Conservation (phyloP, 2,329 filamentous ascomycete genomes). For the Diaporthe humulicola region DNA sequence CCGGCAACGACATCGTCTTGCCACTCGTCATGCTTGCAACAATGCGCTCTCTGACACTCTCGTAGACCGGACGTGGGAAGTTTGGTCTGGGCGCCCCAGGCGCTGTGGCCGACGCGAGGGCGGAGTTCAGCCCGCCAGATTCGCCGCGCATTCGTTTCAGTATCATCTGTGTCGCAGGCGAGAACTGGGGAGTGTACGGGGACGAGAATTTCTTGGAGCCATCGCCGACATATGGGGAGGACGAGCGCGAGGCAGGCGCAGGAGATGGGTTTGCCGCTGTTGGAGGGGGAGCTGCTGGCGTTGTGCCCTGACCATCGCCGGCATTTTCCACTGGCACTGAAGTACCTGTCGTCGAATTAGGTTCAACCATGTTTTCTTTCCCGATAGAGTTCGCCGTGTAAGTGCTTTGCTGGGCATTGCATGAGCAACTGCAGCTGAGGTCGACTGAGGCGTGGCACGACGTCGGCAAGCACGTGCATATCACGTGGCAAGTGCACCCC, state of each 20-base stretch:
- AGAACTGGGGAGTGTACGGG: constrained; percentile 41
- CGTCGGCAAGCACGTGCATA: constrained; percentile 35
- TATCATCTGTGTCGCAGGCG: constrained; percentile 41
- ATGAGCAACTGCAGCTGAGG: neutral
- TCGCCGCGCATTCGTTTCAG: constrained; percentile 45
- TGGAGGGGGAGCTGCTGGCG: constrained; percentile 13
- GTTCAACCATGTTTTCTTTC: constrained; percentile 22
- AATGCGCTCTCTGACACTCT: constrained; percentile 56
- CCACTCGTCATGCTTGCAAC: constrained; percentile 53
- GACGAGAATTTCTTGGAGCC: constrained; percentile 70
- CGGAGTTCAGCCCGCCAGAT: constrained; percentile 43
- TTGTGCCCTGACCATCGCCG: neutral
- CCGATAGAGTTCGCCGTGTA: neutral
- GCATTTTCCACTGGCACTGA: neutral
- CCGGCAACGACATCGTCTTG: constrained; percentile 54
- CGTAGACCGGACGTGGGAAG: constrained; percentile 52
- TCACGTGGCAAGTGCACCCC: constrained; percentile 31
- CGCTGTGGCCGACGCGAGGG: constrained; percentile 44
- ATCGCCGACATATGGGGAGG: neutral
- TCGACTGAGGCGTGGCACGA: neutral
- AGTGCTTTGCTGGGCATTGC: neutral
- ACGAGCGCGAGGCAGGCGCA: neutral
- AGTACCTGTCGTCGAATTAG: neutral
- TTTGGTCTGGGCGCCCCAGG: constrained; percentile 25
- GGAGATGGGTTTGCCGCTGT: constrained; percentile 7